Evolutionary conservation across 2,329 filamentous ascomycete species (phyloP).

Genomic region (Penicillium capsulatum): DNA sequence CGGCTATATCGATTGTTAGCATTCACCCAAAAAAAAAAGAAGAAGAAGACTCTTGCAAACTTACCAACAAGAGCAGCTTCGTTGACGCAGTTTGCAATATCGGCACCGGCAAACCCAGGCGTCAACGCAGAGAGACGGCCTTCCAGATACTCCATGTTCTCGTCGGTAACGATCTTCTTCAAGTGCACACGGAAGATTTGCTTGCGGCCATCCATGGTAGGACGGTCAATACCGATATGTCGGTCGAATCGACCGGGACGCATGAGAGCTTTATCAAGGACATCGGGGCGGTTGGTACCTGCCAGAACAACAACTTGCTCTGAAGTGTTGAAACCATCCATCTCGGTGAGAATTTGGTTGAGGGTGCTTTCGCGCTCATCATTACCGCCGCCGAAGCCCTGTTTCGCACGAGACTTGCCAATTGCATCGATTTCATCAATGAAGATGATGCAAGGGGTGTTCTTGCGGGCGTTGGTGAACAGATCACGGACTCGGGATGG

Average conservation of each 20-base stretch:
- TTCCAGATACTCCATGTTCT: conserved; percentile 81
- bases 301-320: conserved; percentile 96
- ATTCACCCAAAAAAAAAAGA: neutral
- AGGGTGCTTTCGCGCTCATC: conserved; percentile 95
- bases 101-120: conserved; percentile 92
- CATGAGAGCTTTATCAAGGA: conserved; percentile 93
- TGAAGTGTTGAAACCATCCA: conserved; percentile 97
- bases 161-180: conserved; percentile 87
- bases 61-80: conserved; percentile 93
- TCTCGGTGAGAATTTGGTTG: conserved; percentile 97
- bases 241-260: conserved; percentile 94
- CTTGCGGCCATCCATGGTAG: conserved; percentile 93
- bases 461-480: conserved; percentile 91
- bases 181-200: conserved; percentile 96
- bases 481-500: conserved; percentile 91
- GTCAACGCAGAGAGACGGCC: conserved; percentile 88
- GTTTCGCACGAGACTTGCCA: conserved; percentile 80
- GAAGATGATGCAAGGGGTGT: conserved; percentile 97
- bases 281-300: conserved; percentile 91
- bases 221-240: conserved; percentile 90
- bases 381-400: conserved; percentile 82
- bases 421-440: conserved; percentile 99
- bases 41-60: conserved; percentile 32
- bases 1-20: conserved; percentile 59
- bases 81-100: conserved; percentile 98